Base-by-base conservation (phyloP, 164 flowering plant species). In the Stephania japonica region DNA sequence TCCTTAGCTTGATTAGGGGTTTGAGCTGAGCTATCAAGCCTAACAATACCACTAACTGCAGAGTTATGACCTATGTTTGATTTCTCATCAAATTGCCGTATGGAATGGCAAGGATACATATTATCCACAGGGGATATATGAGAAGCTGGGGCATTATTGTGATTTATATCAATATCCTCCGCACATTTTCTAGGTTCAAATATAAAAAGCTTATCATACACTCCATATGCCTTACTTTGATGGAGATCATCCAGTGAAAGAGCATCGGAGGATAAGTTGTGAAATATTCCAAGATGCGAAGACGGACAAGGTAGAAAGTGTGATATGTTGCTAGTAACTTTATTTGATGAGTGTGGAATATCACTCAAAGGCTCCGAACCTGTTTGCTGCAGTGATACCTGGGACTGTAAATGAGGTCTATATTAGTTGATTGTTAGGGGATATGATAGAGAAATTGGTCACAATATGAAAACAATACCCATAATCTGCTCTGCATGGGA, bases 391-490 rank as follows among this genome's bases (percentile, higher is more conserved):
- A 75, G 41, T 65, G 83, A 67, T 71, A 78, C 72, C 74, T 78
- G 75, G 75, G 82, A 78, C 88, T 85, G 87, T 38, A 61, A 75
- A 80, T 68, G 70, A 67, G 61, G 76, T 27, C 23, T 70, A 18
- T 42, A 69, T 65, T 69, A 80, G 64, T n/a, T 62, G 42, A 6
- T 19, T 21, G 43, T 49, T 56, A 16, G 3, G 19, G 67, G 38
- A 18, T 42, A 43, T 24, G 19, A 68, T 13, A 50, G 3, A 2
- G 65, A 24, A 24, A 7, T 63, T 63, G 42, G 26, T 56, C 65
- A 65, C 65, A 38, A 70, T 72, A 74, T 69, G 78, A 72, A 64
- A 59, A 59, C 23, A 59, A 47, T 86, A 85, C 90, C 90, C 14
- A 65, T 65, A 73, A 59, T 65, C 81, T 73, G 74, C 42, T 79